Evolutionary conservation across 2,329 filamentous ascomycete species (phyloP).

Genomic region (Cytospora leucostoma): DNA sequence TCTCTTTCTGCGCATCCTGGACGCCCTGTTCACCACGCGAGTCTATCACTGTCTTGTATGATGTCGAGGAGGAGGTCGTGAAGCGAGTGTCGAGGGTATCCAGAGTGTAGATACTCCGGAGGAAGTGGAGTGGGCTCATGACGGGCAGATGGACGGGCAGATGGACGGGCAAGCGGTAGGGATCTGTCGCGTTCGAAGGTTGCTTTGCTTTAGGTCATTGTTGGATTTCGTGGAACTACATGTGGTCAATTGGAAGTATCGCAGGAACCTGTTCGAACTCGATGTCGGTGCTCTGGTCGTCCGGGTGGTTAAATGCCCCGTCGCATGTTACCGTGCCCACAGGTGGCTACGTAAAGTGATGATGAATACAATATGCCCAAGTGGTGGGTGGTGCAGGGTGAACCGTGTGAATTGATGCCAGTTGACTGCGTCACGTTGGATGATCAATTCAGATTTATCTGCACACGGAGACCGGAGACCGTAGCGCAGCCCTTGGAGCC

Average conservation of each 20-base stretch:
- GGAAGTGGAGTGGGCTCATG: constrained; percentile 42
- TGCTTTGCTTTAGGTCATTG: constrained; percentile 23
- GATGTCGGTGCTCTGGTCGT: background rate
- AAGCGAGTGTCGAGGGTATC: constrained; percentile 53
- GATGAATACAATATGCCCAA: constrained; percentile 13
- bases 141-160: constrained; percentile 8
- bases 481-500: too few relatives aligned
- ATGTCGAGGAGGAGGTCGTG: constrained; percentile 65
- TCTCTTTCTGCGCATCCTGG: constrained; percentile 45
- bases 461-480: constrained; percentile 16
- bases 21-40: constrained; percentile 46
- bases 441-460: background rate
- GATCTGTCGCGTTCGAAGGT: background rate
- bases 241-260: background rate
- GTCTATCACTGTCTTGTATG: constrained; percentile 62
- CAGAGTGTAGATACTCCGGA: constrained; percentile 55
- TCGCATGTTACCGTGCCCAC: background rate
- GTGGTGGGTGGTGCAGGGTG: background rate
- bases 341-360: background rate
- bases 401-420: too few relatives aligned
- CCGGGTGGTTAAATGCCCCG: background rate
- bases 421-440: background rate
- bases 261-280: background rate
- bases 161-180: background rate
- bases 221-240: background rate